Base-by-base conservation (phyloP, 495 filamentous ascomycete species). In the Penicillium psychrofluorescens region DNA sequence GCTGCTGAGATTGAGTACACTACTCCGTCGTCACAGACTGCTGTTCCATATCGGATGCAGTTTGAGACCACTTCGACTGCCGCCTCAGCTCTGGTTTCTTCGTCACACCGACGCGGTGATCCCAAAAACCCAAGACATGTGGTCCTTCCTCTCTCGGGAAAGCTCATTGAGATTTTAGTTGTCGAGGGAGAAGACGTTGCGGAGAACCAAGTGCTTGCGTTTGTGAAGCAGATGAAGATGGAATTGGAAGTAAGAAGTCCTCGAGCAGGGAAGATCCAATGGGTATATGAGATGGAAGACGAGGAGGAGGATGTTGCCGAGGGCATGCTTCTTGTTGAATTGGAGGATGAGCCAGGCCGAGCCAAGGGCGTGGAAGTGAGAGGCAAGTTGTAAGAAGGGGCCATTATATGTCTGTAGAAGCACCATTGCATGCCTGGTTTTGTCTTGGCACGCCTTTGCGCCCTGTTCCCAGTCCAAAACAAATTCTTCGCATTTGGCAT, bases 181-280 rank as follows among this genome's bases (percentile, higher is more conserved):
- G 58, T 69, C 6, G 66, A 72, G 11, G 78, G 78, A 0, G 76
- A 83, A 44, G 41, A 56, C 27, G 58, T 83, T 0, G 65, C 56
- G 8, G 61, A 73, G 38, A 69, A 75, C 22, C 74, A 81, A 48
- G 72, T 77, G 0, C 59, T 83, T n/a, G 77, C 75, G 29, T 76
- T 82, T 16, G 68, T 83, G 16, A 73, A 77, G 54, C 79, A 83
- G 61, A 83, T 83, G 78, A 82, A 83, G 62, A 82, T 82, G 79
- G 78, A 83, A 55, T 55, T 82, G 11, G 79, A 82, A 55, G 67
- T 83, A 7, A 53, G 79, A 27, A 69, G 68, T 42, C 66, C 62
- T 7, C 67, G 63, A 33, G 63, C 62, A 12, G 78, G 79, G 7
- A 58, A 48, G 10, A 69, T 79, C 3, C 57, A 55, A 15, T 83